A percentile compares a stretch with the other conserved stretches of the same genome.
Conservation (phyloP, 2,329 filamentous ascomycete species). For the Colletotrichum sp. region DNA sequence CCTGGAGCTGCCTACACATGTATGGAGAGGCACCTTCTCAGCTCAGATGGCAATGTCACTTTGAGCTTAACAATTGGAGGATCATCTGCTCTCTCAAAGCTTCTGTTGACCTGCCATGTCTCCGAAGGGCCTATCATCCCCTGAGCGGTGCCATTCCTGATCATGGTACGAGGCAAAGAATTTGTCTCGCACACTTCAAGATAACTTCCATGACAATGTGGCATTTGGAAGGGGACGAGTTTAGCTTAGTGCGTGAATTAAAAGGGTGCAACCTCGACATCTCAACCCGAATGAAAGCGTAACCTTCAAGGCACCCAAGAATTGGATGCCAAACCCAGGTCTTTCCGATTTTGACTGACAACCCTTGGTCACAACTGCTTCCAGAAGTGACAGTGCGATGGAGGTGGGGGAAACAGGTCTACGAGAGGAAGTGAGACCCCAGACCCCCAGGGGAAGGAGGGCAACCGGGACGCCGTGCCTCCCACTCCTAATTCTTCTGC, state of each 20-base stretch:
- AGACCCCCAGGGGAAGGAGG: background rate
- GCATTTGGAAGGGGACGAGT: too few relatives aligned
- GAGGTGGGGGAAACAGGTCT: too few relatives aligned
- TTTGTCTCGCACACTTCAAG: background rate
- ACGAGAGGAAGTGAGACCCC: background rate
- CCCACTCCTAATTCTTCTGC: background rate
- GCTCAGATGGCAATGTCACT: background rate
- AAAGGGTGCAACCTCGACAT: background rate
- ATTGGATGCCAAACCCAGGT: background rate
- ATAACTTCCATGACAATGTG: background rate
- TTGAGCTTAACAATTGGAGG: background rate
- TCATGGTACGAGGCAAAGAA: background rate
- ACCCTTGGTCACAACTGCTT: background rate
- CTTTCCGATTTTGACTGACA: background rate
- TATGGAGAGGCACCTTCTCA: background rate
- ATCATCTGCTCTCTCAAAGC: background rate
- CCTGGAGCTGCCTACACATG: background rate
- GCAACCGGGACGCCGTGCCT: background rate
- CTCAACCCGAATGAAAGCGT: background rate
- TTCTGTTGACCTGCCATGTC: background rate
- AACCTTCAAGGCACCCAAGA: background rate
- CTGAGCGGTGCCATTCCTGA: background rate
- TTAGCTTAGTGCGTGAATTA: fast-evolving
- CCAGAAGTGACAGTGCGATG: background rate
- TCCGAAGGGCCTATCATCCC: background rate